Evolutionary conservation across 1,139 yeast species (phyloP).

Genomic region (Yamadazyma buinensis): DNA sequence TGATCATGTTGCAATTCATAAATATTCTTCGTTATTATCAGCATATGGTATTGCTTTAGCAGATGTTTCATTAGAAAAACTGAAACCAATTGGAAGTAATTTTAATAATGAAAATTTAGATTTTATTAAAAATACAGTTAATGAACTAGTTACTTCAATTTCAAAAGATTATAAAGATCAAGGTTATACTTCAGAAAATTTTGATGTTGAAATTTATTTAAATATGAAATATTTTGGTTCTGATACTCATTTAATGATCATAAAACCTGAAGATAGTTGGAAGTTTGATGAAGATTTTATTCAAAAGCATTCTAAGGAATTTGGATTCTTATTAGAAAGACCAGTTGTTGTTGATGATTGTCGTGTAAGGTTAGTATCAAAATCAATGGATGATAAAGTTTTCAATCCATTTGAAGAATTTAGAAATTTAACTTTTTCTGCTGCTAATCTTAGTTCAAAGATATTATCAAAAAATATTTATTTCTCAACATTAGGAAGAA

Average conservation of each 20-base stretch:
- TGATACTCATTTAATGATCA: constrained; percentile 18
- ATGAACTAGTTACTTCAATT: constrained; percentile 18
- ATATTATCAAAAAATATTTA: constrained; percentile 10
- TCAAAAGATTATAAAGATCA: constrained; percentile 25
- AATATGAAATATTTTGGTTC: constrained; percentile 22
- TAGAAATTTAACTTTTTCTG: constrained; percentile 7
- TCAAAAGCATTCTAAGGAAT: constrained; percentile 57
- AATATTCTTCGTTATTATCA: constrained; percentile 19
- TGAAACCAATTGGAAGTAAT: constrained; percentile 16
- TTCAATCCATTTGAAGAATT: constrained; percentile 35
- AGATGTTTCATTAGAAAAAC: constrained; percentile 18
- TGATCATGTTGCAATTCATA: constrained; percentile 17
- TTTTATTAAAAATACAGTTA: constrained; percentile 7
- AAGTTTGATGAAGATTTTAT: constrained; percentile 37
- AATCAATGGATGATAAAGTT: constrained; percentile 25
- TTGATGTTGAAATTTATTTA: constrained; percentile 12
- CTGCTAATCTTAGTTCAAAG: constrained; percentile 1
- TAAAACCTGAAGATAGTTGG: constrained; percentile 17
- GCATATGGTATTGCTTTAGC: constrained; percentile 21
- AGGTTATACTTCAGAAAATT: constrained; percentile 15
- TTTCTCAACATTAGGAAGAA: constrained; percentile 26
- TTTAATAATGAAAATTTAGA: constrained; percentile 12
- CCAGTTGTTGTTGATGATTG: constrained; percentile 65
- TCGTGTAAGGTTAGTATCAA: constrained; percentile 48
- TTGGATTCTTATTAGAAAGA: constrained; percentile 60